Percentiles rank a stretch among this genome's conserved stretches.
Evolutionary conservation across 2,329 filamentous ascomycete species (phyloP).

Genomic region (Colletotrichum somersetense): DNA sequence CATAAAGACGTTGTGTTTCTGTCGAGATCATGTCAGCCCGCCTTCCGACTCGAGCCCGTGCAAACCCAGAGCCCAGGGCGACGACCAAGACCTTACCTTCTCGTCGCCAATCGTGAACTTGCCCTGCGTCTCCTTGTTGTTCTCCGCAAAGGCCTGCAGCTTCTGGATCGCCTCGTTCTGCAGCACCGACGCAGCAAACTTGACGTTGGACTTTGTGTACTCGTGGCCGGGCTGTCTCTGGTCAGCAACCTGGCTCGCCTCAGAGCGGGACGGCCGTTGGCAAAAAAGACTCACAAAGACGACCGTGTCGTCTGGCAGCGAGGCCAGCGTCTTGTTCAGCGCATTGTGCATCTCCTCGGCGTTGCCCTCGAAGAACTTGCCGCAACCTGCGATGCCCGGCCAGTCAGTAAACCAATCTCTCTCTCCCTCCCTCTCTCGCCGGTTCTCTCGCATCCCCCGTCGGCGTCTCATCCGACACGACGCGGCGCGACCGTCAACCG

Average conservation of each 20-base stretch:
- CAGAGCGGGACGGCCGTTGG: background rate
- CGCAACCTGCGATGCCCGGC: conserved; percentile 74
- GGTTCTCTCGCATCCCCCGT: background rate
- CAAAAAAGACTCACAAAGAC: conserved; percentile 78
- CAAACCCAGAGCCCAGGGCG: background rate
- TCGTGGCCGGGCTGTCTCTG: conserved; percentile 87
- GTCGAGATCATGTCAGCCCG: conserved; percentile 38
- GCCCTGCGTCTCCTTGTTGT: conserved; percentile 90
- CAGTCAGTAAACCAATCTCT: background rate
- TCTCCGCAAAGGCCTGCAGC: conserved; percentile 80
- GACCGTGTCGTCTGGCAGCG: conserved; percentile 88
- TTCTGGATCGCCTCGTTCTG: conserved; percentile 82
- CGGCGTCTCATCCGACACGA: background rate
- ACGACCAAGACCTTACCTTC: conserved; percentile 71
- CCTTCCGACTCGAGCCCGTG: too few species aligned
- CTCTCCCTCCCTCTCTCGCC: too few species aligned
- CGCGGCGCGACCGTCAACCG: background rate
- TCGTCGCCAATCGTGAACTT: conserved; percentile 98
- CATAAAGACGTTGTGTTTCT: conserved; percentile 99
- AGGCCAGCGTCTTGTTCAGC: conserved; percentile 84
- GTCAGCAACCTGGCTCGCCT: conserved; percentile 4
- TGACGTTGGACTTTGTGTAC: conserved; percentile 97
- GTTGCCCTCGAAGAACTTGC: conserved; percentile 94
- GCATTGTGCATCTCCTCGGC: conserved; percentile 93
- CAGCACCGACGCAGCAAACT: conserved; percentile 83